Percentiles rank a stretch among this genome's conserved stretches.
Evolutionary conservation across 1,284 basidiomycete genomes (phyloP).

Genomic region (Hymenochaete sp.): DNA sequence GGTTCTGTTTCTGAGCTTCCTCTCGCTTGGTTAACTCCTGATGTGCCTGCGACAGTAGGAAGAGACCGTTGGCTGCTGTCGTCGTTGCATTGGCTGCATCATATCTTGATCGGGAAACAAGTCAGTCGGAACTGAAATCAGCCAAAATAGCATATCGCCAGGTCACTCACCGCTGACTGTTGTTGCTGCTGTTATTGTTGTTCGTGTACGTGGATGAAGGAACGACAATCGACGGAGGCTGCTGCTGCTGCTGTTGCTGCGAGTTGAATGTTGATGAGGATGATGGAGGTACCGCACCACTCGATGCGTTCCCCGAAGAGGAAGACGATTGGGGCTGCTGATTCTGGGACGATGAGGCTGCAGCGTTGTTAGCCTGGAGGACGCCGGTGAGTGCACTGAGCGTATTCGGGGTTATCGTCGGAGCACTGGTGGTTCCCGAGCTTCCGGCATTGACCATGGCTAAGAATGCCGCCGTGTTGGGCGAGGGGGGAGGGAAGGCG

Average conservation of each 20-base stretch:
- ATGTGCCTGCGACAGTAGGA: constrained; percentile 87
- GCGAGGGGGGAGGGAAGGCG: constrained; percentile 77
- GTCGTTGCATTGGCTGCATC: constrained; percentile 38
- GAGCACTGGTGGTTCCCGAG: constrained; percentile 42
- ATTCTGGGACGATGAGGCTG: constrained; percentile 13
- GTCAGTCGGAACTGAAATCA: too few species aligned
- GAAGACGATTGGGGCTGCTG: too few species aligned
- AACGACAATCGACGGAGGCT: constrained; percentile 15
- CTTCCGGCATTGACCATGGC: constrained; percentile 77
- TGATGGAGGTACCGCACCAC: too few species aligned
- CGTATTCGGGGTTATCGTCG: constrained; percentile 88
- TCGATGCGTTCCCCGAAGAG: too few species aligned
- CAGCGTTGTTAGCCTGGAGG: constrained; percentile 25
- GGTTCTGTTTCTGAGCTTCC: constrained; percentile 55
- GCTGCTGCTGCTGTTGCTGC: neutral
- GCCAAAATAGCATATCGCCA: too few species aligned
- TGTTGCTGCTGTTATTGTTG: constrained; percentile 14
- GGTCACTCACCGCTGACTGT: too few species aligned
- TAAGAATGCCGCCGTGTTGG: constrained; percentile 88
- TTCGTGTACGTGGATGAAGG: constrained; percentile 17
- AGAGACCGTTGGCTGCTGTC: constrained; percentile 82
- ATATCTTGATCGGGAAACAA: too few species aligned
- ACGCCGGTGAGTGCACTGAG: constrained; percentile 75
- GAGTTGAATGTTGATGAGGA: constrained; percentile 16
- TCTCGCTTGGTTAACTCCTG: constrained; percentile 95